Conservation (phyloP, 805 yeast genomes). For the Candida silvatica region DNA sequence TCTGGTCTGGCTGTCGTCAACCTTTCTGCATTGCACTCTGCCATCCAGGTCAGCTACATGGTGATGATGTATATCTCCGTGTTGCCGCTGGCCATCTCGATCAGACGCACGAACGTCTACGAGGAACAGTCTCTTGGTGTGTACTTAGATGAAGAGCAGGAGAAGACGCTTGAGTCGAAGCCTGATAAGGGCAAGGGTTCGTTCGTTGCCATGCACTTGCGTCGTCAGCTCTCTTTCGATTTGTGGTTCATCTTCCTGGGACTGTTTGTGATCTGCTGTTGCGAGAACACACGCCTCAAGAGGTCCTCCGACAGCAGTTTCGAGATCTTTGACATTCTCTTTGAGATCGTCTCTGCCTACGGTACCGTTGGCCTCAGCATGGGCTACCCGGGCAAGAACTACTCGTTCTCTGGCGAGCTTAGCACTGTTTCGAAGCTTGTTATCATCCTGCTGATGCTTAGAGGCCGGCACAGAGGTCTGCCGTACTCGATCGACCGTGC, state of each 20-base stretch:
- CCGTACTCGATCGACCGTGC: constrained; percentile 94
- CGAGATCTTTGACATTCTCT: constrained; percentile 63
- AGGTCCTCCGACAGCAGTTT: constrained; percentile 39
- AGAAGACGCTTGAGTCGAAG: constrained; percentile 19
- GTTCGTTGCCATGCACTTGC: constrained; percentile 78
- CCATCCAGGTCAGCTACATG: constrained; percentile 87
- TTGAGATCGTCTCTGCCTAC: constrained; percentile 90
- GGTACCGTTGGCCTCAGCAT: constrained; percentile 93
- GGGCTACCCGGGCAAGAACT: constrained; percentile 62
- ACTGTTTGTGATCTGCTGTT: constrained; percentile 75
- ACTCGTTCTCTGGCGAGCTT: constrained; percentile 72
- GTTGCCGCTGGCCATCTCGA: constrained; percentile 90
- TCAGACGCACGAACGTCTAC: constrained; percentile 94
- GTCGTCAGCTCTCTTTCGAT: constrained; percentile 89
- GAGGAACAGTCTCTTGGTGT: constrained; percentile 96
- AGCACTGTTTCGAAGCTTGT: constrained; percentile 70
- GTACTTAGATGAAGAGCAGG: constrained; percentile 29
- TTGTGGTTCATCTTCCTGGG: constrained; percentile 90
- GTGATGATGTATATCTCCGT: constrained; percentile 98
- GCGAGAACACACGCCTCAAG: constrained; percentile 61
- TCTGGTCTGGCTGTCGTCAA: constrained; percentile 81
- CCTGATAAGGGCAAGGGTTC: constrained; percentile 35
- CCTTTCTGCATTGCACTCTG: constrained; percentile 68
- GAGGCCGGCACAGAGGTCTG: constrained; percentile 95
- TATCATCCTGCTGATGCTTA: constrained; percentile 79